phyloP scores from a whole-genome alignment of 257 asterid species.

The Prunella vulgaris region DNA sequence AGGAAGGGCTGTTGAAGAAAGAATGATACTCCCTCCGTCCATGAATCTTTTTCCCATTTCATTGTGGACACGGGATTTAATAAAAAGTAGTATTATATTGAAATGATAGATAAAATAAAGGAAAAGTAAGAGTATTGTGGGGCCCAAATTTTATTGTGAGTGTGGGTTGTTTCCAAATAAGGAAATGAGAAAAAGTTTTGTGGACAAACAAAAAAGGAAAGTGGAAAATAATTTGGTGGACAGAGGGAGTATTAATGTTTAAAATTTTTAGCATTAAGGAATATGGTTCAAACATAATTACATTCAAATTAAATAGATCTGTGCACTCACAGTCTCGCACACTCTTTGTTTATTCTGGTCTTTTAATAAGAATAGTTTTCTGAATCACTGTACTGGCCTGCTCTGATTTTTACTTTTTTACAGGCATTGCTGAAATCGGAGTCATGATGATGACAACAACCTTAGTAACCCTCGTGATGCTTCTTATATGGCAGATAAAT shows the following conservation, averaged over 20 bases:
- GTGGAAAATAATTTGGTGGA: too few species aligned
- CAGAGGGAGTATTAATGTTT: neutral
- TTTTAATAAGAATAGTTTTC: neutral
- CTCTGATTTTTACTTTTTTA: slow-evolving; percentile 30
- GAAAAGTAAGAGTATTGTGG: too few species aligned
- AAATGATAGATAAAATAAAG: too few species aligned
- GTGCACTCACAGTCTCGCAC: neutral
- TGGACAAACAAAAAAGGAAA: too few species aligned
- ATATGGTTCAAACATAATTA: neutral
- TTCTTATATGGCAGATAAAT: slow-evolving; percentile 94
- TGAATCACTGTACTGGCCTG: neutral
- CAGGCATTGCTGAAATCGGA: slow-evolving; percentile 95
- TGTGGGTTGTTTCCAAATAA: too few species aligned
- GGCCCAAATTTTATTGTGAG: too few species aligned
- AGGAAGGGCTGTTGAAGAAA: neutral
- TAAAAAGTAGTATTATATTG: too few species aligned
- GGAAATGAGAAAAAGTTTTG: too few species aligned
- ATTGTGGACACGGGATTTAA: too few species aligned
- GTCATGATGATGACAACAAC: slow-evolving; percentile 95
- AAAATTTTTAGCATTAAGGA: neutral
- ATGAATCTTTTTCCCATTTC: too few species aligned
- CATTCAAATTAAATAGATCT: neutral
- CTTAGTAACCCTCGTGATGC: slow-evolving; percentile 90
- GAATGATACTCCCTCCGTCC: too few species aligned
- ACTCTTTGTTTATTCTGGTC: neutral